Percentiles rank a stretch among this genome's conserved stretches.
Conservation (phyloP, 2,329 filamentous ascomycete species). For the Pseudogymnoascus pannorum region DNA sequence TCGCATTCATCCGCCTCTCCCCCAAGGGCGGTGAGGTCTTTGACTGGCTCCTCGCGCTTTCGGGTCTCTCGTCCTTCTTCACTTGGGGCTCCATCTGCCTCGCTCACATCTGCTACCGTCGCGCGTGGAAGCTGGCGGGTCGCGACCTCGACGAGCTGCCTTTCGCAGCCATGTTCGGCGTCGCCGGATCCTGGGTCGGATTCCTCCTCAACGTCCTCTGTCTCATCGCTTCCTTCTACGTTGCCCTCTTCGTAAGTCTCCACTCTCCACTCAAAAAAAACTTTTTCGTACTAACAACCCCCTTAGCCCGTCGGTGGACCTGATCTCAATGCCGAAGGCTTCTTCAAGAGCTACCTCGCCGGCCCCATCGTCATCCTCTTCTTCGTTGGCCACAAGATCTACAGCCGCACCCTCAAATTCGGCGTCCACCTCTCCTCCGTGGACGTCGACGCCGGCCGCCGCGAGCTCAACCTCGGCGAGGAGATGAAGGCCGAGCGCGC, state of each 20-base stretch:
- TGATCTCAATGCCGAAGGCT: constrained; percentile 37
- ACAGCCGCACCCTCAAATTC: constrained; percentile 24
- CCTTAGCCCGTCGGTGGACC: constrained; percentile 38
- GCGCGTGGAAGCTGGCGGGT: constrained; percentile 51
- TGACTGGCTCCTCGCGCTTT: constrained; percentile 60
- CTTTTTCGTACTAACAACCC: background rate
- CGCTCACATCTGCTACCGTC: constrained; percentile 57
- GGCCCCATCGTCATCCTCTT: constrained; percentile 47
- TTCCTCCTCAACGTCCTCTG: constrained; percentile 58
- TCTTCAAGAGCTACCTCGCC: constrained; percentile 54
- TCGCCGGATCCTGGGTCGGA: constrained; percentile 61
- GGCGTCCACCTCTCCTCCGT: constrained; percentile 24
- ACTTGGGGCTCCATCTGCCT: constrained; percentile 63
- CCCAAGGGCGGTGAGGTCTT: constrained; percentile 41
- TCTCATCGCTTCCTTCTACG: constrained; percentile 48
- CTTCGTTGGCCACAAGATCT: constrained; percentile 62
- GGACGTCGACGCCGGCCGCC: constrained; percentile 26
- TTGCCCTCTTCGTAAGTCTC: constrained; percentile 32
- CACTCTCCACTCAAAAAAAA: constrained; percentile 16
- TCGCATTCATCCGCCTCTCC: constrained; percentile 49
- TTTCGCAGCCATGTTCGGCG: constrained; percentile 40
- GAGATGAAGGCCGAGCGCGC: constrained; percentile 27
- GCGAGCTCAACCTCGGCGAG: constrained; percentile 25
- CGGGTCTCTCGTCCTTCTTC: constrained; percentile 64
- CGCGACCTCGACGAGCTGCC: constrained; percentile 39